These are phyloP conservation scores for Catenaria anguillulae DNA, from an alignment of 371 early-diverging fungal genomes.

Conservation along the genomic window DNA sequence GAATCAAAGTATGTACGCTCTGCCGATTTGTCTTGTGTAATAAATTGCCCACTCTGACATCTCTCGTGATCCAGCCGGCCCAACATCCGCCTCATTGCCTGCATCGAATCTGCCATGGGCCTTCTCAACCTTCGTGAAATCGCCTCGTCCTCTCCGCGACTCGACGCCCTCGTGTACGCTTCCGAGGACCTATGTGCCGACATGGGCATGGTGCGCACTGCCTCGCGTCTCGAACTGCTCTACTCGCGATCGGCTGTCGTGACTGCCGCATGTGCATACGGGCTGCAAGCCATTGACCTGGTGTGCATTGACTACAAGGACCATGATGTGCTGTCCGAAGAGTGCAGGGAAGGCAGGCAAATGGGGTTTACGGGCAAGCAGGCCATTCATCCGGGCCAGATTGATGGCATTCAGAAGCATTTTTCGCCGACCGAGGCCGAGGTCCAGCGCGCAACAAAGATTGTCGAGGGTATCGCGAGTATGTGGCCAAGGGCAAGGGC, in stretches of 20 bases:
- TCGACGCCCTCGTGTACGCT: constrained; percentile 74
- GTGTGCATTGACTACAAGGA: constrained; percentile 72
- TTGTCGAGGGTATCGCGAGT: constrained; percentile 49
- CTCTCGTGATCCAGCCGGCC: too few relatives aligned
- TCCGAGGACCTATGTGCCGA: constrained; percentile 92
- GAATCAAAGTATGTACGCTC: constrained; percentile 39
- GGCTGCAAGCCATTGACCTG: constrained; percentile 41
- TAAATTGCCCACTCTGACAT: too few relatives aligned
- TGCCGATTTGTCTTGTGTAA: too few relatives aligned
- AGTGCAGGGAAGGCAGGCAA: constrained; percentile 66
- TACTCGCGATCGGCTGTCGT: constrained; percentile 63
- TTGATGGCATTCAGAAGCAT: constrained; percentile 56
- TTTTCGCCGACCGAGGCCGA: constrained; percentile 46
- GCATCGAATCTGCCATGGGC: constrained; percentile 71
- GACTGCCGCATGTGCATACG: constrained; percentile 65
- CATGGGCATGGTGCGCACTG: constrained; percentile 51
- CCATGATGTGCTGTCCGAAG: constrained; percentile 45
- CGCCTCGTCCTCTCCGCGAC: constrained; percentile 45
- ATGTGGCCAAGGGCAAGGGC: constrained; percentile 55
- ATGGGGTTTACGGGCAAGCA: constrained; percentile 93
- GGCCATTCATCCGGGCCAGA: constrained; percentile 81
- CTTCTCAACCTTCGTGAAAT: constrained; percentile 73
- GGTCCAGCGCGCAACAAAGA: constrained; percentile 40
- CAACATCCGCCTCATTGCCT: constrained; percentile 62
- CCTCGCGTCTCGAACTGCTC: constrained; percentile 52